Evolutionary conservation across 2,329 filamentous ascomycete species (phyloP).

Genomic region (Arthrobotrys iridis): DNA sequence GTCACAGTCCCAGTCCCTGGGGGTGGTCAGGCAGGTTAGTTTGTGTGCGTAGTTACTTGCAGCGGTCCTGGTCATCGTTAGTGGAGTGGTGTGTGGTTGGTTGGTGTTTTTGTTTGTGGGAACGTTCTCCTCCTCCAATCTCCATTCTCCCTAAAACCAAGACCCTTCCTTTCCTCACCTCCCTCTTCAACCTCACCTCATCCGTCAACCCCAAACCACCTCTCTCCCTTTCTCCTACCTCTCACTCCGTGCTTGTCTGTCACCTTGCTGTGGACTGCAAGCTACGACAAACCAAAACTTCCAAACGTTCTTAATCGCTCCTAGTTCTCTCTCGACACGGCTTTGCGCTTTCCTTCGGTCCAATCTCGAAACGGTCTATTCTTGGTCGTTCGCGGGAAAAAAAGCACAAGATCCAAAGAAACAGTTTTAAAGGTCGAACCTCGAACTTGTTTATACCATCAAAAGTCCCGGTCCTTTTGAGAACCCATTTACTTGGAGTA

Average conservation of each 20-base stretch:
- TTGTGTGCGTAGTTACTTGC: conserved; percentile 13
- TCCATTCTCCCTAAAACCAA: conserved; percentile 49
- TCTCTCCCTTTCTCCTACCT: conserved; percentile 33
- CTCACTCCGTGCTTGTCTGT: conserved; percentile 42
- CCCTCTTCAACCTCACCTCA: conserved; percentile 33
- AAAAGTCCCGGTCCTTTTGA: conserved; percentile 32
- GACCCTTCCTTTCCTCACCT: conserved; percentile 42
- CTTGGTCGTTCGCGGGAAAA: conserved; percentile 10
- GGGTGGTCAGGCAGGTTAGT: conserved; percentile 3
- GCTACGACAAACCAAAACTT: conserved; percentile 46
- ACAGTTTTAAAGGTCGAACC: conserved; percentile 21
- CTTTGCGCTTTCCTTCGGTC: conserved; percentile 34
- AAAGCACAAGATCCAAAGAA: conserved; percentile 5
- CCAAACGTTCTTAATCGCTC: conserved; percentile 24
- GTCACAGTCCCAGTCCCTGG: background rate
- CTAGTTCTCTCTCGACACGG: conserved; percentile 30
- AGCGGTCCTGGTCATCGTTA: background rate
- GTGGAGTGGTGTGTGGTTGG: background rate
- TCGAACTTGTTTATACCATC: conserved; percentile 10
- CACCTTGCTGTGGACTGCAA: conserved; percentile 50
- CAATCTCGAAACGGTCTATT: conserved; percentile 34
- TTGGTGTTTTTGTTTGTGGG: conserved; percentile 21
- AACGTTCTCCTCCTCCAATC: conserved; percentile 19
- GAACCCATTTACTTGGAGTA: conserved; percentile 55
- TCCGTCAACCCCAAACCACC: conserved; percentile 34